Evolutionary conservation across 2,329 filamentous ascomycete genomes (phyloP).

Genomic region (Ophiocordyceps camponoti-leonardi): DNA sequence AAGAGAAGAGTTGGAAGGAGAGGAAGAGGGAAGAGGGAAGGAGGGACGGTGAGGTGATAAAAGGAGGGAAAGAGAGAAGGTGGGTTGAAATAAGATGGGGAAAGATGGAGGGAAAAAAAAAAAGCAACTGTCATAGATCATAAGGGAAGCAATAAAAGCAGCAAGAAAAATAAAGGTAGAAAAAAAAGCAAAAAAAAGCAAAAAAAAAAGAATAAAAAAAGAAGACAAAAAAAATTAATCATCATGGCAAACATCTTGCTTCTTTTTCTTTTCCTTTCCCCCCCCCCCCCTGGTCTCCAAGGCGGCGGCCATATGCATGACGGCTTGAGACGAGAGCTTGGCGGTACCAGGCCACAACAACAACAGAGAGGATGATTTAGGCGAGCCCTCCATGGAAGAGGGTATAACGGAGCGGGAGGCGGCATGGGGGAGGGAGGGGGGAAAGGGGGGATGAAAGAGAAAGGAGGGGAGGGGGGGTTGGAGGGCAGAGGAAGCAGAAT

Average conservation of each 20-base stretch:
- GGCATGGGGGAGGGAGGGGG: neutral
- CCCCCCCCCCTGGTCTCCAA: neutral
- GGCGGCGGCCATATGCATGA: slow-evolving; percentile 6
- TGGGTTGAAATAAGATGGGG: neutral
- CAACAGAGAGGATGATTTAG: neutral
- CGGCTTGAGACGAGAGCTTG: slow-evolving; percentile 5
- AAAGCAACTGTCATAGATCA: neutral
- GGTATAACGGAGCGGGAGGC: neutral
- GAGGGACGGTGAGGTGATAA: neutral
- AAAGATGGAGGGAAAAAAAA: neutral
- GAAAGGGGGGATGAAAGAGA: neutral
- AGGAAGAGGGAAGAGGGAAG: neutral
- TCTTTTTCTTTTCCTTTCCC: no score
- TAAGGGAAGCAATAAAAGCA: neutral
- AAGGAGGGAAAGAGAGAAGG: neutral
- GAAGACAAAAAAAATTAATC: neutral
- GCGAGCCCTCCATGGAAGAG: neutral
- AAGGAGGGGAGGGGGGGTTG: neutral
- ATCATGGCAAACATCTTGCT: neutral
- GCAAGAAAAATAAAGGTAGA: neutral
- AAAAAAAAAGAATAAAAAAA: neutral
- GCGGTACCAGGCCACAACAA: neutral
- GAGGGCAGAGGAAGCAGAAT: neutral
- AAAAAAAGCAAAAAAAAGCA: neutral
- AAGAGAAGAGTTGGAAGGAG: neutral